Percentiles rank a stretch among this genome's conserved stretches.
Evolutionary conservation across 2,329 filamentous ascomycete species (phyloP).

Genomic region (Saccharata proteae): DNA sequence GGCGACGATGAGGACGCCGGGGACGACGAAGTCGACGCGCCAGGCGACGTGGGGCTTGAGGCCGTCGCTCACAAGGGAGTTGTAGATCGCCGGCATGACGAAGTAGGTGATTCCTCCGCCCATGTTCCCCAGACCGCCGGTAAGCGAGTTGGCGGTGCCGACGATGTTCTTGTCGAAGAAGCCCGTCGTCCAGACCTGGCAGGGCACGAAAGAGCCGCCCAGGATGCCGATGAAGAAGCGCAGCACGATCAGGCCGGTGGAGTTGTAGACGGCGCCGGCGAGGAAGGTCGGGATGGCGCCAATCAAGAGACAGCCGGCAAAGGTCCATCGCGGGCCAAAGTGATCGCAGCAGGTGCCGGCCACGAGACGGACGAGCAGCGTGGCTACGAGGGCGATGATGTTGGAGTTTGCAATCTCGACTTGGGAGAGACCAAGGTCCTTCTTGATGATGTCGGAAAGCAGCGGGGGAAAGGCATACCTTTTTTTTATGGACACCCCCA

Average conservation of each 20-base stretch:
- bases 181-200: slow-evolving; percentile 83
- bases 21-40: slow-evolving; percentile 75
- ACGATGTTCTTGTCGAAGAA: slow-evolving; percentile 92
- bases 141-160: slow-evolving; percentile 75
- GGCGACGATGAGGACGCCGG: slow-evolving; percentile 60
- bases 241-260: slow-evolving; percentile 54
- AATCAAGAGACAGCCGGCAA: slow-evolving; percentile 62
- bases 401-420: slow-evolving; percentile 77
- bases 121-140: slow-evolving; percentile 75
- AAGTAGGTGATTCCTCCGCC: slow-evolving; percentile 90
- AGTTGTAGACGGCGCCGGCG: slow-evolving; percentile 61
- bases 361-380: slow-evolving; percentile 63
- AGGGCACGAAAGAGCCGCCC: slow-evolving; percentile 68
- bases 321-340: slow-evolving; percentile 70
- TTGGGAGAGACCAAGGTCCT: slow-evolving; percentile 60
- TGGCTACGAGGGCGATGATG: slow-evolving; percentile 57
- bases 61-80: slow-evolving; percentile 54
- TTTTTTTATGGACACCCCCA: not conserved
- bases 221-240: slow-evolving; percentile 75
- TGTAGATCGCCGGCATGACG: slow-evolving; percentile 81
- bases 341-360: slow-evolving; percentile 77
- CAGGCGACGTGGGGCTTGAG: slow-evolving; percentile 60
- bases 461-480: slow-evolving; percentile 84
- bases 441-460: slow-evolving; percentile 65
- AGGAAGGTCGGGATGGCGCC: slow-evolving; percentile 74